These are phyloP conservation scores for Fragilaria radians DNA, from an alignment of 108 stramenopile species.

Conservation along the genomic window DNA sequence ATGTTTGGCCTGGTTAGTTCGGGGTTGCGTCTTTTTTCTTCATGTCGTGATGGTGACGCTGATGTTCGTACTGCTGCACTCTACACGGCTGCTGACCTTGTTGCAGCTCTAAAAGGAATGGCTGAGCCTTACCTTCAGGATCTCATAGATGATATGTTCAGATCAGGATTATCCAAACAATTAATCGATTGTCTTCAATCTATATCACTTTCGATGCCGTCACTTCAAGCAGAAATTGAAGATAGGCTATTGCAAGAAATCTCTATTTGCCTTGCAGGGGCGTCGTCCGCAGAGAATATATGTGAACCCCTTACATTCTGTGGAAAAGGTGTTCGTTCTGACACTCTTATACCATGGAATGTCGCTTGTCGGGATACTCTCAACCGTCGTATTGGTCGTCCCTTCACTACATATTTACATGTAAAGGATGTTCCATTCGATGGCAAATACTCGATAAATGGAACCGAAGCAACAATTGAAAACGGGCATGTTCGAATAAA, in stretches of 20 bases:
- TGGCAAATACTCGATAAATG: neutral
- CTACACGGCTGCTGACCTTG: slow-evolving; percentile 86
- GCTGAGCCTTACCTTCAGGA: slow-evolving; percentile 56
- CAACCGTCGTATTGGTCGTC: neutral
- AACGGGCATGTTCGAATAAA: slow-evolving; percentile 26
- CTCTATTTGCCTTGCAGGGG: slow-evolving; percentile 71
- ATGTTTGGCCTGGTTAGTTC: slow-evolving; percentile 68
- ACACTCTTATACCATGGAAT: neutral
- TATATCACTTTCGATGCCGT: slow-evolving; percentile 71
- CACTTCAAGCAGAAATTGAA: slow-evolving; percentile 55
- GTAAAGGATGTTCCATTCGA: neutral
- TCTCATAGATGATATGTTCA: slow-evolving; percentile 89
- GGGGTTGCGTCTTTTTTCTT: slow-evolving; percentile 21
- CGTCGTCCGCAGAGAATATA: slow-evolving; percentile 31
- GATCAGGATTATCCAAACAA: slow-evolving; percentile 72
- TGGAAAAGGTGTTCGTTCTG: neutral
- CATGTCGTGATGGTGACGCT: slow-evolving; percentile 22
- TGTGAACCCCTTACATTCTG: slow-evolving; percentile 35
- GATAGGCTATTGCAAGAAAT: slow-evolving; percentile 84
- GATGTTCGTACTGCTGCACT: slow-evolving; percentile 45
- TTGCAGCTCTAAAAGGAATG: slow-evolving; percentile 78
- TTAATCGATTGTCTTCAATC: slow-evolving; percentile 86
- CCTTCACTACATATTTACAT: neutral
- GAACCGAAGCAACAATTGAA: neutral
- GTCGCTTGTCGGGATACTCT: neutral